Evolutionary conservation across 2,329 filamentous ascomycete genomes (phyloP).

Genomic region (Xylaria sp.): DNA sequence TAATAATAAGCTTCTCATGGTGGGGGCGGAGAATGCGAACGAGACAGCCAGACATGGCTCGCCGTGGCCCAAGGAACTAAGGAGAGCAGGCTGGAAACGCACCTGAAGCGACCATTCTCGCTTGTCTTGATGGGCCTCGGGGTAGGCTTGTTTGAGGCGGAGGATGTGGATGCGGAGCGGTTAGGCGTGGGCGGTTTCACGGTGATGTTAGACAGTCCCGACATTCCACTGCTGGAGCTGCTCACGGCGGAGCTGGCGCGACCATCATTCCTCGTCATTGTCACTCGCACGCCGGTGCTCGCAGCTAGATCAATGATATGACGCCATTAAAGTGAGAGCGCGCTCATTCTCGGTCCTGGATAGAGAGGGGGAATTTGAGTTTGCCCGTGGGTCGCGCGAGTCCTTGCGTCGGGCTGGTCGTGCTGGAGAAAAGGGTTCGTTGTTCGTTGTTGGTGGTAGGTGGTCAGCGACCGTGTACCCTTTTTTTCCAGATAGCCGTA

Average conservation of each 20-base stretch:
- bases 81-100: constrained; percentile 34
- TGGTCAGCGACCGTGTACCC: neutral
- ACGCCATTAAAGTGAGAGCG: constrained; percentile 37
- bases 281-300: constrained; percentile 42
- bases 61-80: neutral
- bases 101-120: constrained; percentile 56
- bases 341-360: constrained; percentile 30
- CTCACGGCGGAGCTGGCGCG: constrained; percentile 71
- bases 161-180: constrained; percentile 41
- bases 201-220: constrained; percentile 70
- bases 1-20: constrained; percentile 4
- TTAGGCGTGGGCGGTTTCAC: constrained; percentile 54
- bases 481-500: neutral
- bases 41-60: neutral
- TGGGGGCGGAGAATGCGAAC: constrained; percentile 14
- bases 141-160: constrained; percentile 43
- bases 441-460: neutral
- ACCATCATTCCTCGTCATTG: constrained; percentile 73
- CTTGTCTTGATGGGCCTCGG: constrained; percentile 62
- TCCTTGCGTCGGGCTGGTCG: constrained; percentile 8
- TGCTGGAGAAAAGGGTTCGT: constrained; percentile 3
- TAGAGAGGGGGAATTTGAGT: neutral
- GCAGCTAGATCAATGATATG: constrained; percentile 35
- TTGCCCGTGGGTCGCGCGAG: neutral
- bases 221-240: constrained; percentile 71